phyloP scores from a whole-genome alignment of 306 rosid genomes.

The Psophocarpus tetragonolobus region DNA sequence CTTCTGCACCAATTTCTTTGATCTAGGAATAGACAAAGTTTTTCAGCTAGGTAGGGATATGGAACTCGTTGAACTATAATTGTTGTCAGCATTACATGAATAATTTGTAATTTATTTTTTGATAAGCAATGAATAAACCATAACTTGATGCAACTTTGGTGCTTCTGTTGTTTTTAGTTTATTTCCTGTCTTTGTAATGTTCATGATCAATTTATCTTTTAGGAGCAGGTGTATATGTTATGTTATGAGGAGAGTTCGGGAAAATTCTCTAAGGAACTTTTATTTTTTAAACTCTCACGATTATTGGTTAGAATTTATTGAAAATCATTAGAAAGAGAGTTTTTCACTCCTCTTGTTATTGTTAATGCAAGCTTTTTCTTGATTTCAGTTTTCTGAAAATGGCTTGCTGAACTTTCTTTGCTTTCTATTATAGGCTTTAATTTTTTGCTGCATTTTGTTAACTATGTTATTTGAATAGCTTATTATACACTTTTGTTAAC shows the following conservation, averaged over 20 bases:
- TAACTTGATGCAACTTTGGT: constrained; percentile 15
- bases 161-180: neutral
- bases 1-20: constrained; percentile 48
- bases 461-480: neutral
- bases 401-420: neutral
- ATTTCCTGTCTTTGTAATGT: neutral
- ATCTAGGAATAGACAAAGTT: neutral
- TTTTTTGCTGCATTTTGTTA: neutral
- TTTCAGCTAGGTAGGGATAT: neutral
- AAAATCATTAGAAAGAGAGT: too few relatives aligned
- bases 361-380: neutral
- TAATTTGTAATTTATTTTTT: neutral
- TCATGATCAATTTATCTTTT: constrained; percentile 5
- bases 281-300: too few relatives aligned
- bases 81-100: constrained; percentile 1
- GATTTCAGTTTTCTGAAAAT: neutral
- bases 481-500: neutral
- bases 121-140: neutral
- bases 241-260: too few relatives aligned
- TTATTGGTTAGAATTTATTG: too few relatives aligned
- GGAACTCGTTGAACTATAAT: neutral
- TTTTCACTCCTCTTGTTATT: too few relatives aligned
- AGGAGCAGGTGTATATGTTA: neutral
- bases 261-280: too few relatives aligned
- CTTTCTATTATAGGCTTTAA: neutral